A percentile compares a stretch with the other conserved stretches of the same genome.
Conservation (phyloP, 2,329 filamentous ascomycete genomes). For the Trichophyton rubrum region DNA sequence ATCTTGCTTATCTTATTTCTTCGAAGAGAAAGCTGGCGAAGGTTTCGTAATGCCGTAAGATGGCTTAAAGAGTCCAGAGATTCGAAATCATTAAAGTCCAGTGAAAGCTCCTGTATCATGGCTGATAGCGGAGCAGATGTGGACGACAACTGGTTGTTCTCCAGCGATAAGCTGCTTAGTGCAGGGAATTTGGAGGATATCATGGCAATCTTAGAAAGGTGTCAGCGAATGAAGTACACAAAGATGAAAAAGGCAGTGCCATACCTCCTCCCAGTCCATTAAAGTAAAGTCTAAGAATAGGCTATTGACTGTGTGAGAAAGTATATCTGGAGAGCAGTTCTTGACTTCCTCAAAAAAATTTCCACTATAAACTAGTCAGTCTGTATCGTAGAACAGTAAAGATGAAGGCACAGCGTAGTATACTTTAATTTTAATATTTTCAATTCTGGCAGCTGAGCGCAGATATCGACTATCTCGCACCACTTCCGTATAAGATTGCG, state of each 20-base stretch:
- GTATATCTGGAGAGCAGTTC: slow-evolving; percentile 18
- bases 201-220: slow-evolving; percentile 22
- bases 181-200: slow-evolving; percentile 25
- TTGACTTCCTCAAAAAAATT: slow-evolving; percentile 49
- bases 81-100: slow-evolving; percentile 38
- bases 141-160: slow-evolving; percentile 26
- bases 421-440: slow-evolving; percentile 60
- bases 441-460: slow-evolving; percentile 54
- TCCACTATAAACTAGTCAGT: slow-evolving; percentile 41
- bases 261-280: slow-evolving; percentile 52
- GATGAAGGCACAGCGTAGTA: slow-evolving; percentile 19
- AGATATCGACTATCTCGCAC: slow-evolving; percentile 56
- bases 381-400: slow-evolving; percentile 6
- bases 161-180: slow-evolving; percentile 24
- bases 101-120: slow-evolving; percentile 33
- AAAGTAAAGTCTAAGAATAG: slow-evolving; percentile 57
- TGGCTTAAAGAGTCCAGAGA: slow-evolving; percentile 30
- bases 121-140: slow-evolving; percentile 21
- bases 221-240: background rate
- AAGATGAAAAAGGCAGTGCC: background rate
- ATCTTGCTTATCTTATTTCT: slow-evolving; percentile 54
- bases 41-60: slow-evolving; percentile 41
- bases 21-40: slow-evolving; percentile 51
- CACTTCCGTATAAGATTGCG: slow-evolving; percentile 65
- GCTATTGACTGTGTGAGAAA: slow-evolving; percentile 44